These are phyloP conservation scores for Penicillium sclerotiorum DNA, from an alignment of 2,329 filamentous ascomycete genomes.

Conservation along the genomic window DNA sequence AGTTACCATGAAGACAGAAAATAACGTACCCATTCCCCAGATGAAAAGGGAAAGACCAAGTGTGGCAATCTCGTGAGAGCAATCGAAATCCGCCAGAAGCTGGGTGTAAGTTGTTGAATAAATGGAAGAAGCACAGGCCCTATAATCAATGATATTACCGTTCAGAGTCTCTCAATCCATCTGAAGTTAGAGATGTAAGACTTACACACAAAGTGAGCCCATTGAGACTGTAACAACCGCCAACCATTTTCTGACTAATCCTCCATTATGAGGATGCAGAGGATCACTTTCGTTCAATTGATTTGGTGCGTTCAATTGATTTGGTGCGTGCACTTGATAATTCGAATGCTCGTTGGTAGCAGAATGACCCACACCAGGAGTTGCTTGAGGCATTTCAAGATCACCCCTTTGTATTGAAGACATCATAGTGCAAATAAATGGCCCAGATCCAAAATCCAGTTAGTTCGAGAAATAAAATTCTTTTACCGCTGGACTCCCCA, in stretches of 20 bases:
- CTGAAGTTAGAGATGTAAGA: no score
- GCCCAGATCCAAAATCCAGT: no score
- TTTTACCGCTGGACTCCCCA: no score
- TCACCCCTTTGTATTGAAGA: no score
- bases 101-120: constrained; percentile 83
- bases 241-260: constrained; percentile 70
- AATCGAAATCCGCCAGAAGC: constrained; percentile 73
- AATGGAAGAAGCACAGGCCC: constrained; percentile 82
- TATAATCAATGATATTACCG: no score
- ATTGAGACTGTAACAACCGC: constrained; percentile 74
- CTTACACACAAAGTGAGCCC: constrained; percentile 82
- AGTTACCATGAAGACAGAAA: neutral
- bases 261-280: constrained; percentile 71
- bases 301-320: no score
- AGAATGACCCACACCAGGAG: no score
- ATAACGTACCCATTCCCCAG: constrained; percentile 65
- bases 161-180: constrained; percentile 5
- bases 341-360: no score
- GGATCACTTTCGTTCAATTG: constrained; percentile 76
- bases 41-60: constrained; percentile 83
- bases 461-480: no score
- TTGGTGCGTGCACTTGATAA: no score
- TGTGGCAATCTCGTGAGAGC: constrained; percentile 72
- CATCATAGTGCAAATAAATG: no score
- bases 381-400: no score